phyloP scores from a whole-genome alignment of 139 green algal species.

The Cymbomonas tetramitiformis region DNA sequence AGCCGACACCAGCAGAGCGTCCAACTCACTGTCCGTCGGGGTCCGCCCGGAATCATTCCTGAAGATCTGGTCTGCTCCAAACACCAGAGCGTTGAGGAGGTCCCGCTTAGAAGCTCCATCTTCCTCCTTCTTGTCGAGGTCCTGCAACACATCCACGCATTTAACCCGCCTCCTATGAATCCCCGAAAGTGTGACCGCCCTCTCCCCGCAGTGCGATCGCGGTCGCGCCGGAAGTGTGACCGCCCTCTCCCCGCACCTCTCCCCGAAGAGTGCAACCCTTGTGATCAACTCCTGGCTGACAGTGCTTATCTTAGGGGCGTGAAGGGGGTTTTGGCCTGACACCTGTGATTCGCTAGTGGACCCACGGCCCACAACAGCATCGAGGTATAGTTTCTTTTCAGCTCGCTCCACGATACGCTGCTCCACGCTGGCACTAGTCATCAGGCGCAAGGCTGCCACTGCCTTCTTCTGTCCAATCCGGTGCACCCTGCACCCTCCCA shows the following conservation, averaged over 20 bases:
- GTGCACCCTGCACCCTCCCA: no score
- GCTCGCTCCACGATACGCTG: constrained; percentile 37
- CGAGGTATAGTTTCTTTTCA: constrained; percentile 70
- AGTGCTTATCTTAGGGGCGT: no score
- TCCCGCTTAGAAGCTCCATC: no score
- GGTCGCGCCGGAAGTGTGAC: no score
- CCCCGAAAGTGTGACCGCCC: no score
- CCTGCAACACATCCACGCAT: no score
- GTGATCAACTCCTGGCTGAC: no score
- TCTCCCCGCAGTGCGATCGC: no score
- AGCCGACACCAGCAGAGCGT: constrained; percentile 1
- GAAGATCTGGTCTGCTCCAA: constrained; percentile 8
- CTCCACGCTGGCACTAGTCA: constrained; percentile 48
- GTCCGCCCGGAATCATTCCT: not conserved
- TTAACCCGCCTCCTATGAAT: no score
- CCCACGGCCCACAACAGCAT: constrained; percentile 59
- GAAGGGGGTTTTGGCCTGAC: no score
- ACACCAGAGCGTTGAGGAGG: constrained; percentile 10
- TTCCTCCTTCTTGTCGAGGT: constrained; percentile 12
- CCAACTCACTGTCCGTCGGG: constrained; percentile 9
- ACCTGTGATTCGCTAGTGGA: not conserved
- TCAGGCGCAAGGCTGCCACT: constrained; percentile 64
- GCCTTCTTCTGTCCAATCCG: constrained; percentile 77
- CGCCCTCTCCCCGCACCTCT: no score
- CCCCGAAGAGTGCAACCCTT: no score